Base-by-base conservation (phyloP, 768 basidiomycete genomes). In the Holtermannia corniformis region DNA sequence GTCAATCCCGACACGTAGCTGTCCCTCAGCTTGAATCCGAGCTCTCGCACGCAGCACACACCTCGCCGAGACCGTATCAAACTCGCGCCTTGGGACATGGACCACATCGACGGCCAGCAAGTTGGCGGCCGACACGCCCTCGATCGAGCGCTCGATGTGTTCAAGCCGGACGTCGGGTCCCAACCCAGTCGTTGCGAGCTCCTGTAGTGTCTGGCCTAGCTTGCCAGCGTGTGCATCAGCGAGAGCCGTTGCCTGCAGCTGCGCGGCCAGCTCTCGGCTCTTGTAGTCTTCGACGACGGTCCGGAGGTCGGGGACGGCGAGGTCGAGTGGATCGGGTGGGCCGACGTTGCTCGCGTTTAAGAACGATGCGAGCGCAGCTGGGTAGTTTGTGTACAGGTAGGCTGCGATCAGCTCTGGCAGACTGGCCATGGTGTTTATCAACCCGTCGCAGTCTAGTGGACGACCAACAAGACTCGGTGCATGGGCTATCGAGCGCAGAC, bases 31-130 rank as follows among this genome's bases (percentile, higher is more conserved):
- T n/a, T n/a, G n/a, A 4, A 44, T 42, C 37, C 37, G 48, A 10
- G 19, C n/a, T 19, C 26, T 47, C 50, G 26, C 20, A 1, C 5
- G 21, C 13, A 11, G 16, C 14, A 54, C 70, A 59, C 41, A 71
- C 70, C 58, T 49, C 2, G 70, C 70, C 3, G 48, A 55, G 0
- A 42, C 16, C 5, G 66, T 66, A 44, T 68, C 63, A 53, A 72
- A 72, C 5, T 24, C 26, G 41, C 70, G 51, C 47, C 52, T 53
- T 3, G 66, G 66, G 10, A 72, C 41, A 3, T 44, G 50, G 2
- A 47, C 52, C 1, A 44, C 55, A 20, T 54, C 24, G 3, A 64
- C 61, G 22, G 63, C 58, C 22, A 72, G 49, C 12, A 72, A 54
- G 47, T 67, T 68, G 14, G 49, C 59, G 1, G 63, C 60, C 27